phyloP scores from a whole-genome alignment of 192 early-diverging fungal species.

The Podila epicladia region DNA sequence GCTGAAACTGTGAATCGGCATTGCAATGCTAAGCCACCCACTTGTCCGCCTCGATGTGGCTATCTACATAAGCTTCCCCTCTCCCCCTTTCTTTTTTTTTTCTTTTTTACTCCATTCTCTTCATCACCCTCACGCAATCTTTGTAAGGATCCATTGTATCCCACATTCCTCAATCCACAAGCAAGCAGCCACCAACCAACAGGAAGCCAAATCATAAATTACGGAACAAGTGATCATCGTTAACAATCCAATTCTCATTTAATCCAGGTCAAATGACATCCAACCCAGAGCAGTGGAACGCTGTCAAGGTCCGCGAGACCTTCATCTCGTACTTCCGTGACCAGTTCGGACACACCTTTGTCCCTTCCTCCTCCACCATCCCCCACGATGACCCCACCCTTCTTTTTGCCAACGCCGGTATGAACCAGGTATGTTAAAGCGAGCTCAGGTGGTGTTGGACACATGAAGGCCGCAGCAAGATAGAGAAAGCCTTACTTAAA shows the following conservation, averaged over 20 bases:
- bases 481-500: not conserved
- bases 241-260: not conserved
- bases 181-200: not conserved
- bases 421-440: conserved; percentile 81
- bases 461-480: not conserved
- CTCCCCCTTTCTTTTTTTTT: not conserved
- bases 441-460: not conserved
- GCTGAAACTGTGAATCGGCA: too few species aligned
- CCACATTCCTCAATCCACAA: not conserved
- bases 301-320: conserved; percentile 80
- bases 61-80: too few species aligned
- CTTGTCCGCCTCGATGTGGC: too few species aligned
- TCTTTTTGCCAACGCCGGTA: conserved; percentile 96
- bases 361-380: conserved; percentile 91
- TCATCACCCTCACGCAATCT: too few species aligned
- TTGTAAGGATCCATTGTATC: not conserved
- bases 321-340: conserved; percentile 91
- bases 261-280: conserved; percentile 33
- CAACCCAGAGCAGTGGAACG: conserved; percentile 72
- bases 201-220: not conserved
- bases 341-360: conserved; percentile 74
- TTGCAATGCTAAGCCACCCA: too few species aligned
- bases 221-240: not conserved
- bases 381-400: conserved; percentile 97
- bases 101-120: not conserved